Evolutionary conservation across 1,284 basidiomycete species (phyloP).

Genomic region (Tremellales sp.): DNA sequence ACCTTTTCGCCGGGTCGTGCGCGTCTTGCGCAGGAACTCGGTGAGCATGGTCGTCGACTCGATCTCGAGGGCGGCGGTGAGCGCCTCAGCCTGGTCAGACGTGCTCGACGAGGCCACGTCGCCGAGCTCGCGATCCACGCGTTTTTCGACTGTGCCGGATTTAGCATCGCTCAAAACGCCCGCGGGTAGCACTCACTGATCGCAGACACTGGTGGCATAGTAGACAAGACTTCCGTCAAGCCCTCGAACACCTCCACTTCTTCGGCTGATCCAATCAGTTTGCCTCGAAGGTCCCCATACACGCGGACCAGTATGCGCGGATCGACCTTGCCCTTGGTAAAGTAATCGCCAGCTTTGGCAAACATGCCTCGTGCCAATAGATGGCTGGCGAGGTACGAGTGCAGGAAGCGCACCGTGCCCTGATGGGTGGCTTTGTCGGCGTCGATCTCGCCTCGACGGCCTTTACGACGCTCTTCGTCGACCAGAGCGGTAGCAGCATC

Average conservation of each 20-base stretch:
- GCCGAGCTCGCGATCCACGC: constrained; percentile 39
- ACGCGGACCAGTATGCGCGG: constrained; percentile 47
- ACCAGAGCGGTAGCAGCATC: constrained; percentile 47
- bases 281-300: constrained; percentile 43
- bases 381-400: constrained; percentile 46
- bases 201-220: constrained; percentile 39
- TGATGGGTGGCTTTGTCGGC: constrained; percentile 41
- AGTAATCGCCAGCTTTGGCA: constrained; percentile 46
- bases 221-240: constrained; percentile 30
- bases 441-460: constrained; percentile 40
- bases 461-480: constrained; percentile 40
- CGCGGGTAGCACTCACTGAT: constrained; percentile 25
- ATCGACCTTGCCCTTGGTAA: constrained; percentile 43
- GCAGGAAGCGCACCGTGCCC: constrained; percentile 43
- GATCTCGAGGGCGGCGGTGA: constrained; percentile 36
- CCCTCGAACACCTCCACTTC: constrained; percentile 46
- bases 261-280: constrained; percentile 41
- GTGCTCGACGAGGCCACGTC: too few species aligned
- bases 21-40: constrained; percentile 48
- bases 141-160: constrained; percentile 39
- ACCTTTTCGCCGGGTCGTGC: constrained; percentile 41
- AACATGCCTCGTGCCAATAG: constrained; percentile 46
- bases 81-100: neutral
- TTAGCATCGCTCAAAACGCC: constrained; percentile 8
- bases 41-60: constrained; percentile 44